Evolutionary conservation across 192 early-diverging fungal species (phyloP).

Genomic region (Cladochytrium replicatum): DNA sequence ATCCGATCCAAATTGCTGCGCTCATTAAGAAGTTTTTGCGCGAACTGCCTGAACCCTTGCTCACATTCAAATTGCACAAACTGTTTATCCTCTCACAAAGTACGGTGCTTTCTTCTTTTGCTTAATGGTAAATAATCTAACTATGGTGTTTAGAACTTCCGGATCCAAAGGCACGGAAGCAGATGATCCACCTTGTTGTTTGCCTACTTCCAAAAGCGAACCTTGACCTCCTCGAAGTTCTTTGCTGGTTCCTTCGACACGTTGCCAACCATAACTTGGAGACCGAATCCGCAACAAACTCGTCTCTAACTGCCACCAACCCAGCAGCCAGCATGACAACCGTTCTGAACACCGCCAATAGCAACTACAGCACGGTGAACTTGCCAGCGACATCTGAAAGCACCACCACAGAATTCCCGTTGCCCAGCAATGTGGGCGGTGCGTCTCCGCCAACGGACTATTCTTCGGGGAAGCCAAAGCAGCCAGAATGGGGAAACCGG

Average conservation of each 20-base stretch:
- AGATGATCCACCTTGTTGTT: conserved; percentile 68
- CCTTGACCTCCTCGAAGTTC: conserved; percentile 85
- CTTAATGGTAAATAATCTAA: background rate
- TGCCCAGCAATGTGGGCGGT: too few species aligned
- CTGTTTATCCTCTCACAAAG: conserved; percentile 75
- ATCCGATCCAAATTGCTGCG: conserved; percentile 87
- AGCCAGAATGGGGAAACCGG: conserved; percentile 62
- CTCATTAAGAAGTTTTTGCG: conserved; percentile 93
- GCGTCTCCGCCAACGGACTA: too few species aligned
- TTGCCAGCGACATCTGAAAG: too few species aligned
- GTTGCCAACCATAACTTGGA: conserved; percentile 46
- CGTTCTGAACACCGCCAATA: too few species aligned
- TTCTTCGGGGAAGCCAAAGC: conserved; percentile 37
- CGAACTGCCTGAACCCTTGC: conserved; percentile 88
- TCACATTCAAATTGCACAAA: conserved; percentile 80
- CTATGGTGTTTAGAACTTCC: conserved; percentile 9
- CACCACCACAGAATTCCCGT: too few species aligned
- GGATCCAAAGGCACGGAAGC: conserved; percentile 27
- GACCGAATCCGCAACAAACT: conserved; percentile 6
- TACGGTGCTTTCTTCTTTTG: conserved; percentile 9
- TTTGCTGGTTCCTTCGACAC: conserved; percentile 76
- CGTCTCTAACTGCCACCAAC: background rate
- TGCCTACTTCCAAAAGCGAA: conserved; percentile 84
- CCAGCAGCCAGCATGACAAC: background rate
- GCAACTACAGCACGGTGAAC: too few species aligned